Conservation (phyloP, 2,329 filamentous ascomycete genomes). For the Diaporthe capsici region DNA sequence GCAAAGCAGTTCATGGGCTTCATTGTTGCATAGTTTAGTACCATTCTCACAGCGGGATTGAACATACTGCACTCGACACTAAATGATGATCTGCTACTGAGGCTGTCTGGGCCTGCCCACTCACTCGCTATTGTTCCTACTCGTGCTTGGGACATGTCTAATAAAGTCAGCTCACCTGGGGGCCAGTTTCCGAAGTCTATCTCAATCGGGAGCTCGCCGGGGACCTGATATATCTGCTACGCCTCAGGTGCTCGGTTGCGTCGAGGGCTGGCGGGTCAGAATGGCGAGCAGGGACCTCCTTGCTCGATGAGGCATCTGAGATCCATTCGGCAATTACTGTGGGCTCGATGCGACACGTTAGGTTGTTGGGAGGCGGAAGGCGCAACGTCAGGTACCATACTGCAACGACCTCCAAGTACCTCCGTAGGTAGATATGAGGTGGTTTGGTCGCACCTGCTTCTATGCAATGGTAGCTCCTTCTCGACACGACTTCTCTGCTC, state of each 20-base stretch:
- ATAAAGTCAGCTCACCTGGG: neutral
- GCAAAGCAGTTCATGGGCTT: constrained; percentile 32
- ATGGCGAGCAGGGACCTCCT: constrained; percentile 29
- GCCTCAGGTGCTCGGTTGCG: constrained; percentile 21
- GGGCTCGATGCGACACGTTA: constrained; percentile 20
- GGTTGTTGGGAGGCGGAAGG: neutral
- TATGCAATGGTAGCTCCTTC: neutral
- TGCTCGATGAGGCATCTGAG: constrained; percentile 19
- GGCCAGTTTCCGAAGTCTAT: neutral
- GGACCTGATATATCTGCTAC: constrained; percentile 3
- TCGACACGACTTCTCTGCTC: neutral
- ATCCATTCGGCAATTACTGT: constrained; percentile 27
- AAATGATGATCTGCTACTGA: constrained; percentile 37
- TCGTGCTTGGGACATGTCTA: neutral
- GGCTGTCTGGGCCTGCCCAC: neutral
- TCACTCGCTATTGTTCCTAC: neutral
- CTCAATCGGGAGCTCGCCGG: neutral
- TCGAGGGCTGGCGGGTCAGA: constrained; percentile 12
- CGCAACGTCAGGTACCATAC: neutral
- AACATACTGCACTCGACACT: constrained; percentile 32
- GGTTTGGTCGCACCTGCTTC: neutral
- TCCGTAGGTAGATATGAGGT: no score
- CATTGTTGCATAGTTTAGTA: constrained; percentile 38
- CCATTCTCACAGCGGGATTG: constrained; percentile 8
- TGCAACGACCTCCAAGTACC: neutral